Conservation (phyloP, 768 basidiomycete genomes). For the Suillus placidus region DNA sequence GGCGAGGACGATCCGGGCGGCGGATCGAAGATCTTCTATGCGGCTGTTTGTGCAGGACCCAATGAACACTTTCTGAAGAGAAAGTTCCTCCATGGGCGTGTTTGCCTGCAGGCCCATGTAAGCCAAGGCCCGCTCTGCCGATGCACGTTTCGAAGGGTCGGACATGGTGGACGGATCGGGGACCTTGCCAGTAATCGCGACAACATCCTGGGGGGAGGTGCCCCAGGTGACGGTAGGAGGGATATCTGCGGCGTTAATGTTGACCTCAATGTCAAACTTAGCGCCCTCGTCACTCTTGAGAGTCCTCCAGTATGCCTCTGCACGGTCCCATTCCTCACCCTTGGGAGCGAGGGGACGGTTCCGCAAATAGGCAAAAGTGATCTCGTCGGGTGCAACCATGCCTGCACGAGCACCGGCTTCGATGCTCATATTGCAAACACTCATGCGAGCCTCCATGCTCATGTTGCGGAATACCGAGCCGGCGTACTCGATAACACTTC, state of each 20-base stretch:
- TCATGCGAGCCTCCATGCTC: conserved; percentile 91
- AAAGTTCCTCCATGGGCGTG: conserved; percentile 77
- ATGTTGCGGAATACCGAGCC: conserved; percentile 85
- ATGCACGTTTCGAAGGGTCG: conserved; percentile 65
- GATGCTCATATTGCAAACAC: conserved; percentile 94
- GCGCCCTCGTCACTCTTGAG: conserved; percentile 81
- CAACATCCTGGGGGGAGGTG: conserved; percentile 88
- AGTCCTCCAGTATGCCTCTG: conserved; percentile 84
- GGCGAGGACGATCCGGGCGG: conserved; percentile 75
- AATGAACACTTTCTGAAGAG: conserved; percentile 88
- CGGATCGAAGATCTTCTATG: conserved; percentile 89
- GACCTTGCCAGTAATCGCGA: conserved; percentile 78
- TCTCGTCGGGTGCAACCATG: conserved; percentile 89
- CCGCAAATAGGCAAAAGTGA: conserved; percentile 83
- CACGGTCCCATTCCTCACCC: conserved; percentile 83
- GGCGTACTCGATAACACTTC: conserved; percentile 89
- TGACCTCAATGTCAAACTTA: conserved; percentile 81
- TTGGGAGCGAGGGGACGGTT: conserved; percentile 82
- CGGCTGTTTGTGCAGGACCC: conserved; percentile 95
- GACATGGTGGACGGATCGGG: conserved; percentile 72
- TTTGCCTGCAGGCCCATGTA: conserved; percentile 89
- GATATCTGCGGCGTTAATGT: conserved; percentile 82
- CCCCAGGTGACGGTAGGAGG: conserved; percentile 93
- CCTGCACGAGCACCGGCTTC: conserved; percentile 92
- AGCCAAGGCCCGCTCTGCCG: conserved; percentile 72